Percentiles rank a stretch among this genome's conserved stretches.
Conservation (phyloP, 306 rosid genomes). For the Begonia masoniana region DNA sequence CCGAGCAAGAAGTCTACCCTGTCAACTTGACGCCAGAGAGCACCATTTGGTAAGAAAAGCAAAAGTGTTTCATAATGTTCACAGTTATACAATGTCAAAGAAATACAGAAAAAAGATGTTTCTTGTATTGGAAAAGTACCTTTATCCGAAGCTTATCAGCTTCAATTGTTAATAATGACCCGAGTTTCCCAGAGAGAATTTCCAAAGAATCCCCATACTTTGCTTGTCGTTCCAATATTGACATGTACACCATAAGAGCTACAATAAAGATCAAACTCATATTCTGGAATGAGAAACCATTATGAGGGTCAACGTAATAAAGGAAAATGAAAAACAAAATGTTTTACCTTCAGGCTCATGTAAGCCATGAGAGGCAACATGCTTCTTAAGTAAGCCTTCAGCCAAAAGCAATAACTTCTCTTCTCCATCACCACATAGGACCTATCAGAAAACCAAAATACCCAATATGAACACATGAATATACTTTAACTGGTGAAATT, state of each 20-base stretch:
- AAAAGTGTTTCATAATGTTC: neutral
- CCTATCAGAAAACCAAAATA: conserved; percentile 34
- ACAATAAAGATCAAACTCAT: conserved; percentile 23
- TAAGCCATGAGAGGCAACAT: conserved; percentile 81
- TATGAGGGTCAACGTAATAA: too few relatives aligned
- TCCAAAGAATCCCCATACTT: conserved; percentile 93
- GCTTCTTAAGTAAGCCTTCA: conserved; percentile 94
- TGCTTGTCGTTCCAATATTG: conserved; percentile 87
- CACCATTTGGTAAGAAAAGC: conserved; percentile 2
- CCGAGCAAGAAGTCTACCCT: conserved; percentile 99
- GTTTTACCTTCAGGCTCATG: conserved; percentile 85
- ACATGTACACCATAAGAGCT: conserved; percentile 83
- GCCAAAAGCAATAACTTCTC: conserved; percentile 78
- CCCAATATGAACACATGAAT: conserved; percentile 9
- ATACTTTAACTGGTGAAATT: too few relatives aligned
- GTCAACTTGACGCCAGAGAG: conserved; percentile 94
- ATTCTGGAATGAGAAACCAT: neutral
- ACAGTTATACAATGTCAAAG: neutral
- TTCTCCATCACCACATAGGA: conserved; percentile 69
- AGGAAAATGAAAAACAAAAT: conserved; percentile 4
- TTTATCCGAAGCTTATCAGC: conserved; percentile 87
- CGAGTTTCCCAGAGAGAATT: conserved; percentile 80
- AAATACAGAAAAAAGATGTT: neutral
- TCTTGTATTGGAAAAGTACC: conserved; percentile 30
- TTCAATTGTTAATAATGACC: conserved; percentile 67